phyloP scores from a whole-genome alignment of 352 stramenopile species.

The Peronospora farinosa region DNA sequence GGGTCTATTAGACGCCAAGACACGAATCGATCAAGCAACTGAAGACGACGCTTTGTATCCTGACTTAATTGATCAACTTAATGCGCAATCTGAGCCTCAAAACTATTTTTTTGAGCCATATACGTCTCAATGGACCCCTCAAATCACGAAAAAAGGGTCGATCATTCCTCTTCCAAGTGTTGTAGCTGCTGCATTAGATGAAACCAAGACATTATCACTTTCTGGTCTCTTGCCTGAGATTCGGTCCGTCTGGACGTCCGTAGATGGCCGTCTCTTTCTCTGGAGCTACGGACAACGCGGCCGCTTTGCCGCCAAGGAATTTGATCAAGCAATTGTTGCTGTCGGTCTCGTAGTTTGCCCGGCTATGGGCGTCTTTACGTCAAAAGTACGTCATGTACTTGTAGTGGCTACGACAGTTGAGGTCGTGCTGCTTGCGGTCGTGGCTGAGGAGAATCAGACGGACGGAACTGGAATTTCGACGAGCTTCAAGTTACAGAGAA shows the following conservation, averaged over 20 bases:
- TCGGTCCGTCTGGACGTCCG: conserved; percentile 91
- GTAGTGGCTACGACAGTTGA: conserved; percentile 94
- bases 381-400: conserved; percentile 91
- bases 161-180: conserved; percentile 61
- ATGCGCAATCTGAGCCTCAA: conserved; percentile 77
- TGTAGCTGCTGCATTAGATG: conserved; percentile 64
- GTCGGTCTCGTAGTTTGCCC: conserved; percentile 86
- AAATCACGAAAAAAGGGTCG: conserved; percentile 69
- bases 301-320: conserved; percentile 85
- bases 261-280: conserved; percentile 92
- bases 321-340: conserved; percentile 89
- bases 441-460: conserved; percentile 42
- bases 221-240: conserved; percentile 90
- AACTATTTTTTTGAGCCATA: conserved; percentile 89
- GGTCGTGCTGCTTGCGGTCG: conserved; percentile 89
- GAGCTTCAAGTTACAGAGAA: conserved; percentile 58
- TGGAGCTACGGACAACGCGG: conserved; percentile 88
- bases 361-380: conserved; percentile 88
- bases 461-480: too few relatives aligned
- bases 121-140: conserved; percentile 67
- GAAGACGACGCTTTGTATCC: conserved; percentile 71
- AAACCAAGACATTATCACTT: conserved; percentile 64
- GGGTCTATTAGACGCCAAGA: conserved; percentile 64
- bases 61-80: conserved; percentile 74
- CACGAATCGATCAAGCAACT: conserved; percentile 61